phyloP scores from a whole-genome alignment of 2,329 filamentous ascomycete species.

The Calcarisporium arbuscula region DNA sequence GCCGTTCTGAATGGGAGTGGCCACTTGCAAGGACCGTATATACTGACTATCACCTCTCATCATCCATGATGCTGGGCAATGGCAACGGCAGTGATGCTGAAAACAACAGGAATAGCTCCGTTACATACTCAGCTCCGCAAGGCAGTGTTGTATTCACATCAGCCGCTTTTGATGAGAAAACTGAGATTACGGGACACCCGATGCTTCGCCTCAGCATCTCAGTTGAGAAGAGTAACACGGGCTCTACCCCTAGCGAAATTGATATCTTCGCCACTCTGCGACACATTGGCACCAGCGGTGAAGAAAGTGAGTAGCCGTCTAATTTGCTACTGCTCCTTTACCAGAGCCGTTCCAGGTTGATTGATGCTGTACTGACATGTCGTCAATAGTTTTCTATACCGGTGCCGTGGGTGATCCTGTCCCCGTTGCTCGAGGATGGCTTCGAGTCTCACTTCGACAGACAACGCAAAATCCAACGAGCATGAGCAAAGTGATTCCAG shows the following conservation, averaged over 20 bases:
- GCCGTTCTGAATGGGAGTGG: conserved; percentile 57
- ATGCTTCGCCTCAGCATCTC: conserved; percentile 45
- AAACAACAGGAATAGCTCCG: conserved; percentile 44
- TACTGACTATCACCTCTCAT: conserved; percentile 51
- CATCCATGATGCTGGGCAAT: no score
- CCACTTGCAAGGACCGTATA: conserved; percentile 61
- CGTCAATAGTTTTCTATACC: not conserved
- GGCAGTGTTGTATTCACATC: not conserved
- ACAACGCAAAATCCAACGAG: conserved; percentile 27
- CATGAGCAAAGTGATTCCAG: no score
- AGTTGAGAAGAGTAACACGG: not conserved
- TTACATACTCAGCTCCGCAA: not conserved
- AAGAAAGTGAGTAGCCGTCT: not conserved
- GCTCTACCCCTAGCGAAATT: not conserved
- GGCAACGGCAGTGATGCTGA: no score
- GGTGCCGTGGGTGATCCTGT: not conserved
- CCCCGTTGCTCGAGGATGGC: not conserved
- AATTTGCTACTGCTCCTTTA: no score
- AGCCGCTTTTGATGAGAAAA: conserved; percentile 48
- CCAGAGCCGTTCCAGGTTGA: no score
- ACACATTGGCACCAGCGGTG: not conserved
- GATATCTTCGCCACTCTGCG: not conserved
- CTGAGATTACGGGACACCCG: conserved; percentile 64
- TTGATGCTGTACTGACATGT: not conserved
- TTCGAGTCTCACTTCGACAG: not conserved